Evolutionary conservation across 2,329 filamentous ascomycete genomes (phyloP), one percentile per base, ranked within the genome.

Genomic region (Raffaelea ambrosiae): DNA sequence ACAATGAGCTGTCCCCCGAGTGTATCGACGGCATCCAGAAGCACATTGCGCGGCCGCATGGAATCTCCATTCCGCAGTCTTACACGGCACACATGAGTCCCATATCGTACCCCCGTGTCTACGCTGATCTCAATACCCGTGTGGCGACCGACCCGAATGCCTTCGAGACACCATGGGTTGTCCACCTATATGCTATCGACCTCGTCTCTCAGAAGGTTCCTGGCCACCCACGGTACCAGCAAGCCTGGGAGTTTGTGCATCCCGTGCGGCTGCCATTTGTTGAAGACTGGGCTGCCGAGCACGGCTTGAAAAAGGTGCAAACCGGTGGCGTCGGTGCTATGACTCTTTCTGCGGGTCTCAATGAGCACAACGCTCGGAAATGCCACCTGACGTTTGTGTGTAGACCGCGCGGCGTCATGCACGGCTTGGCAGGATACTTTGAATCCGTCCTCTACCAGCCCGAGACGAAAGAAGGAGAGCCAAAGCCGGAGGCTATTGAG

Each of bases 41-140:
- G 59, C 86, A 97, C 40, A 70, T 98, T n/a, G 71, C 78, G 11
- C 71, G 84, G 0, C 74, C 76, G 1, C 79, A 91, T 58, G 94
- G 93, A 33, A 91, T 98, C 57, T 96, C 88, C 1, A 97, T 98
- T 54, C 93, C 93, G 1, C 78, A 83, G 54, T 93, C 86, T 26
- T 98, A 98, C 69, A 95, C 89, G 1, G 91, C 93, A 3, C 89
- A 96, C 63, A 70, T 96, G 51, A 90, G 86, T n/a, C 93, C 94
- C 1, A 88, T 98, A 55, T 79, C 90, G 1, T 86, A 89, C 2
- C 93, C 93, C 3, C 86, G 85, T 55, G 76, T 98, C 33, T 79
- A 93, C 64, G 80, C 85, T 19, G 91, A 98, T 58, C 81, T 98
- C 49, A 70, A 79, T 22, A 71, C 76, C 40, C 79, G 89, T 44